A percentile compares a stretch with the other conserved stretches of the same genome.
These are phyloP conservation scores for Trichoderma sp. DNA, from an alignment of 2,329 filamentous ascomycete genomes.

Conservation along the genomic window DNA sequence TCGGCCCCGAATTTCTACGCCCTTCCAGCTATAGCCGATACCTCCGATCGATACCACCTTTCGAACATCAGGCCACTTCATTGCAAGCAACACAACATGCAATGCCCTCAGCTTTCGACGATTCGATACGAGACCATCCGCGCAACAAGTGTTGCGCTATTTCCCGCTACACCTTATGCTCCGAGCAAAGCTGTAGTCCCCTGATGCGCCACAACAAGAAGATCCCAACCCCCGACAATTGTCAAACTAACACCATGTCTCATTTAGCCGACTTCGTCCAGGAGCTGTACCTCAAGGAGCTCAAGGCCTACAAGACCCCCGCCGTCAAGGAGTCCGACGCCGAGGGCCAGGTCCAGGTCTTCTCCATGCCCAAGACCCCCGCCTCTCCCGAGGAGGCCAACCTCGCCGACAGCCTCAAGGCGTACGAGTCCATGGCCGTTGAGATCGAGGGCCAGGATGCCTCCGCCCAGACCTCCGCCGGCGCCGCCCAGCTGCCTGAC, in stretches of 20 bases:
- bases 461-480: slow-evolving; percentile 59
- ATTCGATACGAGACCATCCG: background rate
- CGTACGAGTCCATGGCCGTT: slow-evolving; percentile 91
- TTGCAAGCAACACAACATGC: background rate
- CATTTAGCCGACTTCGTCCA: slow-evolving; percentile 88
- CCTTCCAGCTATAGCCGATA: slow-evolving; percentile 11
- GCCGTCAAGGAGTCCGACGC: slow-evolving; percentile 82
- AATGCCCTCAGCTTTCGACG: background rate
- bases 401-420: slow-evolving; percentile 86
- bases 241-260: slow-evolving; percentile 34
- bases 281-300: slow-evolving; percentile 94
- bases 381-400: slow-evolving; percentile 91
- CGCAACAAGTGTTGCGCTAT: slow-evolving; percentile 26
- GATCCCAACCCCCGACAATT: slow-evolving; percentile 1
- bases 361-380: slow-evolving; percentile 77
- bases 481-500: slow-evolving; percentile 61
- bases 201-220: background rate
- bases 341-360: slow-evolving; percentile 89
- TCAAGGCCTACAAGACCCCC: slow-evolving; percentile 91
- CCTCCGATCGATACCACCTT: slow-evolving; percentile 16
- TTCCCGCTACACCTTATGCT: background rate
- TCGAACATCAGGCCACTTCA: background rate
- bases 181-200: slow-evolving; percentile 14
- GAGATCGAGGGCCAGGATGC: slow-evolving; percentile 88
- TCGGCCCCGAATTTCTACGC: background rate